Evolutionary conservation across 164 flowering plant species (phyloP), one percentile per base, ranked within the genome.

Genomic region (Vitis vinifera): DNA sequence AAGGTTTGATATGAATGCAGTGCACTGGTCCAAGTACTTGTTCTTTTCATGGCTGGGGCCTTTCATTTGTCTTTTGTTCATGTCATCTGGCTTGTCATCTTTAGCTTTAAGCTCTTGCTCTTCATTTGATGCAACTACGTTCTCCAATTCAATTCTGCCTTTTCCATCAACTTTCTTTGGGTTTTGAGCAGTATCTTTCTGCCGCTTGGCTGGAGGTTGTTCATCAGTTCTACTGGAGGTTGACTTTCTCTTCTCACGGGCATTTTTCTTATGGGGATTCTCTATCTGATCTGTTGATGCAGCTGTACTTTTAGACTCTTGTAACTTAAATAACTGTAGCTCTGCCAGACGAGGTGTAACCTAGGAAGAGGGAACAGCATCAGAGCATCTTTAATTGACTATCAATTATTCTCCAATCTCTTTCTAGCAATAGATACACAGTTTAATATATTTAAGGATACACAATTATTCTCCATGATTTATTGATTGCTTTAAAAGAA

Each of bases 341-440:
- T 93, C 97, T 73, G 83, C 86, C 73, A 96, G 78, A 63, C 99
- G 94, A 74, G 95, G 97, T 23, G 84, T 77, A 67, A 93, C 97
- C 99, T 92, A 71, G 61, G 50, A 68, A 63, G 37, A 55, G 10
- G 29, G 49, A 57, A 17, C 10, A 58, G 9, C 23, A 68, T 47
- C 56, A 29, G 51, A 8, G 44, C 56, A 29, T 47, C 57, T 16
- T 15, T 57, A 57, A 57, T 8, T 3, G 19, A 7, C 17, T 10
- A 29, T 29, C 50, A 14, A 49, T 10, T 30, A 7, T 64, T 15
- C 55, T 37, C 47, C 6, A 37, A 60, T 62, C 10, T 44, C 8
- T 62, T 47, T 47, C 12, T 19, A 44, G 30, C 53, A 59, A 17
- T 10, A 3, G 12, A 11, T n/a, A 68, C 17, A 8, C 12, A 19